phyloP scores from a whole-genome alignment of 257 asterid species.

The Nicotiana paniculata region DNA sequence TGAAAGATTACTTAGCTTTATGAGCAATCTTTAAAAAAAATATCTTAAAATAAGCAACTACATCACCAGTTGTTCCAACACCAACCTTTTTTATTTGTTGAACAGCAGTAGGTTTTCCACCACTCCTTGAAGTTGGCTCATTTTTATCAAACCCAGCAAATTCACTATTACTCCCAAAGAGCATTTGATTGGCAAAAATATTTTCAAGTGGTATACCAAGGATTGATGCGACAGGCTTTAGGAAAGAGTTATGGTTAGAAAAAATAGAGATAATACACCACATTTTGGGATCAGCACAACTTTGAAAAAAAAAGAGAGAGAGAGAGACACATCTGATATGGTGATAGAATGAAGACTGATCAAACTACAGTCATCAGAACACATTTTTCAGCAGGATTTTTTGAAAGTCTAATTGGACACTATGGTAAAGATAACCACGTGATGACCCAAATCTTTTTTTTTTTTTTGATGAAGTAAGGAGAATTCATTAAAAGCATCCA shows the following conservation, averaged over 20 bases:
- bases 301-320: not conserved
- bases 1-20: constrained; percentile 16
- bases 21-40: not conserved
- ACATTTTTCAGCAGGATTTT: not conserved
- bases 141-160: constrained; percentile 67
- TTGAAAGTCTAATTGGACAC: not conserved
- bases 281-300: not conserved
- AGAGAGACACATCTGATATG: not conserved
- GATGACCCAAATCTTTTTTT: not conserved
- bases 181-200: constrained; percentile 72
- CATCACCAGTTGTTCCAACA: not conserved
- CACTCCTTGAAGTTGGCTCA: constrained; percentile 89
- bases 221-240: constrained; percentile 73
- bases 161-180: constrained; percentile 73
- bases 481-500: no score
- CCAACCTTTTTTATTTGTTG: constrained; percentile 70
- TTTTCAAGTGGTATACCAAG: constrained; percentile 66
- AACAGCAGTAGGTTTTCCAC: constrained; percentile 89
- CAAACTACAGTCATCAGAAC: not conserved
- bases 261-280: not conserved
- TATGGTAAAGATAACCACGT: not conserved
- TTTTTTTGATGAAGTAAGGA: no score
- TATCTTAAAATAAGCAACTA: not conserved
- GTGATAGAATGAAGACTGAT: not conserved
- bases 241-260: constrained; percentile 9